Evolutionary conservation across 1,139 yeast genomes (phyloP).

Genomic region (Martiniozyma asiatica): DNA sequence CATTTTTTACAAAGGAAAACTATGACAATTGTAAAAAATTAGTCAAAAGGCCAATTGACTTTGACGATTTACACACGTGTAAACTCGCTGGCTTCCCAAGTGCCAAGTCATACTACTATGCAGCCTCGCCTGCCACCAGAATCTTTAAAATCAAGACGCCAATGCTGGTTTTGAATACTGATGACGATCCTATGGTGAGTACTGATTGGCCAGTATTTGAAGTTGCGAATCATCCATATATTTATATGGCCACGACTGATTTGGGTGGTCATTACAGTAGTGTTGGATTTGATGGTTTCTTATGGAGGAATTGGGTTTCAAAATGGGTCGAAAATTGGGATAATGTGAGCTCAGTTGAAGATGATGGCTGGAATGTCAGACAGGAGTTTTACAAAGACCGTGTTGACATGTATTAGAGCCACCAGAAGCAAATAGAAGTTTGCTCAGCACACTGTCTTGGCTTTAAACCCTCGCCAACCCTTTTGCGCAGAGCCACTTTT

Average conservation of each 20-base stretch:
- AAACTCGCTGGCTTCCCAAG: conserved; percentile 58
- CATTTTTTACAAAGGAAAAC: conserved; percentile 20
- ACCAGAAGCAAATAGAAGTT: no score
- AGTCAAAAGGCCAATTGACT: conserved; percentile 35
- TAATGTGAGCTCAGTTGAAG: no score
- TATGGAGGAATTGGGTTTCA: no score
- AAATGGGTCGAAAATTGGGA: no score
- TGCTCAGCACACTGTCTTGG: no score
- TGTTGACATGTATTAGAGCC: conserved; percentile 9
- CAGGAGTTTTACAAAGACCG: conserved; percentile 11
- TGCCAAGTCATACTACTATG: conserved; percentile 60
- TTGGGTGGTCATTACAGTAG: conserved; percentile 60
- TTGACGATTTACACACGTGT: conserved; percentile 63
- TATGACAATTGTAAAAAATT: conserved; percentile 21
- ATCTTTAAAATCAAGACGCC: conserved; percentile 53
- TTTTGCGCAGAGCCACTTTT: no score
- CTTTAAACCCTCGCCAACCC: no score
- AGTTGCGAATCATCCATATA: conserved; percentile 41
- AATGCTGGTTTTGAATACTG: conserved; percentile 52
- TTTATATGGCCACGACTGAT: conserved; percentile 40
- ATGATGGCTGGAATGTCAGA: conserved; percentile 9
- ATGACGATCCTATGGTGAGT: conserved; percentile 76
- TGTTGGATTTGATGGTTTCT: conserved; percentile 42
- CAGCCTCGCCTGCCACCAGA: conserved; percentile 52
- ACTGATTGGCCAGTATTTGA: conserved; percentile 36